Percentiles rank a stretch among this genome's conserved stretches.
Evolutionary conservation across 768 basidiomycete genomes (phyloP).

Genomic region (Russula earlei): DNA sequence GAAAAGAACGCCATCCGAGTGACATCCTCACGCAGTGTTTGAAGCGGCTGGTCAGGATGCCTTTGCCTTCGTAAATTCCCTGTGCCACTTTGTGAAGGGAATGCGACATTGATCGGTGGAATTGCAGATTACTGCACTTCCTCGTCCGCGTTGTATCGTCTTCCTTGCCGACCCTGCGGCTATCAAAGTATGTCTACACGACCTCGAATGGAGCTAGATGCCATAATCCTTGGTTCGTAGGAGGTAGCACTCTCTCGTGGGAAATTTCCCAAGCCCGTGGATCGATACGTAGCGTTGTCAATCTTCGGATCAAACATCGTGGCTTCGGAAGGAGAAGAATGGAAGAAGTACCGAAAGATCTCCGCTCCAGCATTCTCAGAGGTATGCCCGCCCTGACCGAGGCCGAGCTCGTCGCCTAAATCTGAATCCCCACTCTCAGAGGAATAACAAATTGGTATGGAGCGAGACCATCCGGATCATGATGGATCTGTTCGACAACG

Average conservation of each 20-base stretch:
- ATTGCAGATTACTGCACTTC: neutral
- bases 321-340: slow-evolving; percentile 52
- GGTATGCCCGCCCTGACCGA: slow-evolving; percentile 25
- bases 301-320: slow-evolving; percentile 57
- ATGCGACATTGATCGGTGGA: neutral
- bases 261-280: slow-evolving; percentile 48
- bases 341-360: slow-evolving; percentile 57
- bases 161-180: slow-evolving; percentile 9
- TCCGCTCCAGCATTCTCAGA: slow-evolving; percentile 59
- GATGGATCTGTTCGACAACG: slow-evolving; percentile 29
- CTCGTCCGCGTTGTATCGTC: neutral
- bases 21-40: slow-evolving; percentile 1
- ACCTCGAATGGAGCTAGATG: neutral
- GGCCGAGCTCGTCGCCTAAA: neutral
- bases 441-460: slow-evolving; percentile 33
- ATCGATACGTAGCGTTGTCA: slow-evolving; percentile 35
- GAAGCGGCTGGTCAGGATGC: slow-evolving; percentile 6
- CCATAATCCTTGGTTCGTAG: slow-evolving; percentile 25
- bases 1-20: neutral
- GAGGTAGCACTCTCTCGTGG: slow-evolving; percentile 40
- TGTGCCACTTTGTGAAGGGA: neutral
- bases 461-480: slow-evolving; percentile 29
- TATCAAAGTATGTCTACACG: slow-evolving; percentile 7
- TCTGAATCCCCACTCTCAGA: slow-evolving; percentile 13
- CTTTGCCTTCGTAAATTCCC: neutral